Evolutionary conservation across 2,329 filamentous ascomycete species (phyloP), one percentile per base, ranked within the genome.

Genomic region (Pseudogymnoascus pannorum): DNA sequence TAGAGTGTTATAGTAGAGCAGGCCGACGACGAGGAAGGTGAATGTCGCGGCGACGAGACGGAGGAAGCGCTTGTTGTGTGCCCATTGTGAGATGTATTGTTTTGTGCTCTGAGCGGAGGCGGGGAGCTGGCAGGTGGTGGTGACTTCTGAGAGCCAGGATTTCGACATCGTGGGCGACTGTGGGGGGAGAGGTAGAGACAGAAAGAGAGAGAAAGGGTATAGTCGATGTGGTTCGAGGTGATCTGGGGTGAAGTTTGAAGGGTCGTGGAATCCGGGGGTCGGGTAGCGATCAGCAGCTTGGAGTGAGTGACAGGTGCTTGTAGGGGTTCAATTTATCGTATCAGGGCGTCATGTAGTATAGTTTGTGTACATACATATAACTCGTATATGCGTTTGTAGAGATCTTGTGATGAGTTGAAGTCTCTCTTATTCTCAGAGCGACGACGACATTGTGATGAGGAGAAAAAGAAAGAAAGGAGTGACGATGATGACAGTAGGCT

Each of bases 1-100:
- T 1, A 51, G 44, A 24, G 44, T 51, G 44, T 51, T 51, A 24
- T 51, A 51, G 44, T 51, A 51, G 44, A 51, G 44, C 2, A 51
- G 44, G 44, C 44, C 44, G 44, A 51, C 4, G 44, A 51, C 44
- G 44, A 51, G 3, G 44, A 51, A 51, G 44, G 44, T 51, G 44
- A 51, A 51, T 22, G 44, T n/a, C 7, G 44, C 44, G 24, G 44
- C 44, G 44, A 51, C 44, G 24, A 51, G 44, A n/a, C 44, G 44
- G 44, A 51, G 24, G 44, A 51, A 51, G 24, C 44, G 44, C 44
- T 51, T 51, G 16, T 51, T 51, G 44, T 51, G 44, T 0, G 22
- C 8, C 44, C 44, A 51, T 18, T 51, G 44, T n/a, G 44, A 51
- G 44, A 51, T 51, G 44, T 29, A 51, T 51, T 51, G 44, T 29